A percentile compares a stretch with the other conserved stretches of the same genome.
phyloP scores from a whole-genome alignment of 2,329 filamentous ascomycete genomes.

The Cladosporium sp. region DNA sequence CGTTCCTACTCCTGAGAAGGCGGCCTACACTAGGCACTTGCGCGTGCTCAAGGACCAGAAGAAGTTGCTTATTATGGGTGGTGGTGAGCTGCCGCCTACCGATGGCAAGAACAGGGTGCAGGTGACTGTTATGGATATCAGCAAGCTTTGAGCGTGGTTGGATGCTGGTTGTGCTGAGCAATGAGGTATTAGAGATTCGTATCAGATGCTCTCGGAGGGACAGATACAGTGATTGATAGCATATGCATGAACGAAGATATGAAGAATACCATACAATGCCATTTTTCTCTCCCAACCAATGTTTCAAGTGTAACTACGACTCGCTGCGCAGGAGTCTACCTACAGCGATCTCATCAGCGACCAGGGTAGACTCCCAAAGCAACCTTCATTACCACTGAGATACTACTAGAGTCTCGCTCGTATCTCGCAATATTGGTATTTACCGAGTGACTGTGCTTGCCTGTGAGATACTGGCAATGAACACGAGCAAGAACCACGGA shows the following conservation, averaged over 20 bases:
- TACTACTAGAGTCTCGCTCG: neutral
- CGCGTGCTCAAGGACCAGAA: slow-evolving; percentile 15
- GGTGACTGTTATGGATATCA: slow-evolving; percentile 11
- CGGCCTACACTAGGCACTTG: slow-evolving; percentile 14
- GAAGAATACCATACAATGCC: neutral
- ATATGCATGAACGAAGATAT: neutral
- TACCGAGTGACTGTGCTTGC: neutral
- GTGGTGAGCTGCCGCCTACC: slow-evolving; percentile 18
- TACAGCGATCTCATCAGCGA: neutral
- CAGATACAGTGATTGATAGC: neutral
- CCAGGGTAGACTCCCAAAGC: neutral
- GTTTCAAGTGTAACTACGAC: neutral
- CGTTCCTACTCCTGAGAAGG: slow-evolving; percentile 4
- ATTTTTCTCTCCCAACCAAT: neutral
- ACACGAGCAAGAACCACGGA: neutral
- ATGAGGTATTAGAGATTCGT: neutral
- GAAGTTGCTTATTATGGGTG: slow-evolving; percentile 20
- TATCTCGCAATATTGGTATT: neutral
- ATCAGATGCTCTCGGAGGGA: neutral
- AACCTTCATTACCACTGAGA: neutral
- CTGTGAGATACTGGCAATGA: neutral
- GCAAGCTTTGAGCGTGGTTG: slow-evolving; percentile 4
- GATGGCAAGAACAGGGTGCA: slow-evolving; percentile 2
- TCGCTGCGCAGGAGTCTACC: neutral
- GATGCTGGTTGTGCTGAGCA: neutral